These are phyloP conservation scores for Neurospora cerealis DNA, from an alignment of 495 filamentous ascomycete genomes.

Conservation along the genomic window DNA sequence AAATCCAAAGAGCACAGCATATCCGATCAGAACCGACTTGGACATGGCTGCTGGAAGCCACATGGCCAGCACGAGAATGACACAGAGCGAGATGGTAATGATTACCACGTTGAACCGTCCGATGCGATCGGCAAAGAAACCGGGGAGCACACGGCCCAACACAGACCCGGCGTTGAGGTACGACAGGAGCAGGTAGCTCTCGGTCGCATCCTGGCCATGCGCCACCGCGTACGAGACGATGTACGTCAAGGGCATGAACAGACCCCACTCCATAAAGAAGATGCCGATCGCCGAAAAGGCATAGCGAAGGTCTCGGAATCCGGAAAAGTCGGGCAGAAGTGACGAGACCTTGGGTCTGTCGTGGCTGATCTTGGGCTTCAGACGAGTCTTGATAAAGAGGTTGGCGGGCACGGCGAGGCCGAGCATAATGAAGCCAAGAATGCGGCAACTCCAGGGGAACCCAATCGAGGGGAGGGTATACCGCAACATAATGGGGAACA, in stretches of 20 bases:
- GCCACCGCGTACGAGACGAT: slow-evolving; percentile 43
- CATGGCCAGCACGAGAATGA: slow-evolving; percentile 59
- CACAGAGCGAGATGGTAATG: slow-evolving; percentile 50
- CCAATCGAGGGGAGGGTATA: slow-evolving; percentile 37
- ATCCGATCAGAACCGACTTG: slow-evolving; percentile 55
- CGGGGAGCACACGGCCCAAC: slow-evolving; percentile 61
- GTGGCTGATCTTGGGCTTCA: slow-evolving; percentile 29
- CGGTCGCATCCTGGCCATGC: slow-evolving; percentile 38
- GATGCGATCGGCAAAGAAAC: slow-evolving; percentile 58
- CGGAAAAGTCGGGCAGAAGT: slow-evolving; percentile 39
- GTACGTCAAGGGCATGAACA: slow-evolving; percentile 37
- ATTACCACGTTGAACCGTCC: slow-evolving; percentile 43
- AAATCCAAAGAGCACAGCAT: slow-evolving; percentile 74
- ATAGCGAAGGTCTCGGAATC: slow-evolving; percentile 47
- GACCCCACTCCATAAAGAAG: slow-evolving; percentile 43
- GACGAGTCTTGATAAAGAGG: slow-evolving; percentile 42
- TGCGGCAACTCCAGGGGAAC: slow-evolving; percentile 49
- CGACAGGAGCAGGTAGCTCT: slow-evolving; percentile 54
- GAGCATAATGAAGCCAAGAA: slow-evolving; percentile 48
- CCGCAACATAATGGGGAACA: slow-evolving; percentile 49
- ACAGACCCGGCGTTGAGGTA: slow-evolving; percentile 48
- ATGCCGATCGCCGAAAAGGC: slow-evolving; percentile 44
- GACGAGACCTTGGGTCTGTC: slow-evolving; percentile 17
- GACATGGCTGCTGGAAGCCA: slow-evolving; percentile 66
- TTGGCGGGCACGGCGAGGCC: slow-evolving; percentile 43